These are phyloP conservation scores for sunflower (Helianthus annuus) DNA, from an alignment of 129 eudicot genomes.

Conservation along the genomic window HanXRQr2.0-SUNRISE NC_035447.2:84863729-84864228, in stretches of 20 bases:
- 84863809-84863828: constrained; percentile 61
- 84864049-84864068: background rate
- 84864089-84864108: background rate
- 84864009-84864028: background rate
- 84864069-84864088: background rate
- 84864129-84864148: background rate
- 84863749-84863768: background rate
- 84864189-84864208: too few species aligned
- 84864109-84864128: background rate
- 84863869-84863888: constrained; percentile 52
- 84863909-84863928: constrained; percentile 66
- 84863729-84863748: background rate
- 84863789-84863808: constrained; percentile 50
- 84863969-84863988: constrained; percentile 43
- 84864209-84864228: too few species aligned
- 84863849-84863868: constrained; percentile 57
- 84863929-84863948: constrained; percentile 64
- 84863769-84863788: constrained; percentile 46
- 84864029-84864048: background rate
- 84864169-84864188: background rate
- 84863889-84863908: constrained; percentile 46
- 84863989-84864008: background rate
- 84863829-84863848: constrained; percentile 63
- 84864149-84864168: background rate
- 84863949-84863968: constrained; percentile 60